Conservation (phyloP, 1,284 basidiomycete species). For the Quambalaria eucalypti region DNA sequence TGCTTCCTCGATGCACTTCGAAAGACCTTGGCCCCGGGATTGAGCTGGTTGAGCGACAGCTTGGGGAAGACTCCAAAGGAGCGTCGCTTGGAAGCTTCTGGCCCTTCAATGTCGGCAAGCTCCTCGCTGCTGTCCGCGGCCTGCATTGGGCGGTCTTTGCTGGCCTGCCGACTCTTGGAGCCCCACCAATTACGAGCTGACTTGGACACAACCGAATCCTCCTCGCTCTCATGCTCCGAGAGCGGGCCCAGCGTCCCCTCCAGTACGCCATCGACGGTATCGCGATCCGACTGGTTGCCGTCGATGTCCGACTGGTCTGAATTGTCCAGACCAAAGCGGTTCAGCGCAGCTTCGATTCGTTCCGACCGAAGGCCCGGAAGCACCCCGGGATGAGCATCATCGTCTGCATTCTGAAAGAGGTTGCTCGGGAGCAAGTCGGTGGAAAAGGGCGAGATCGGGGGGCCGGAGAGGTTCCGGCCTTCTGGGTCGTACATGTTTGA, state of each 20-base stretch:
- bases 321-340: constrained; percentile 10
- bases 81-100: neutral
- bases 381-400: constrained; percentile 8
- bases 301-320: constrained; percentile 8
- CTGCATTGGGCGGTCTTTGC: neutral
- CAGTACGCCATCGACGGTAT: neutral
- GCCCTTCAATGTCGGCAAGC: neutral
- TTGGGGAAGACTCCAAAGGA: neutral
- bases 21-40: constrained; percentile 10
- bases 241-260: neutral
- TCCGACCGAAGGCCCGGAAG: constrained; percentile 7
- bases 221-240: neutral
- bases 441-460: constrained; percentile 14
- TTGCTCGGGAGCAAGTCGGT: constrained; percentile 14
- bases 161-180: neutral
- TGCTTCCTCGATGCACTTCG: constrained; percentile 1
- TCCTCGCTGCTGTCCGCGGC: neutral
- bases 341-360: constrained; percentile 9
- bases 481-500: neutral
- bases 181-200: neutral
- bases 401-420: constrained; percentile 12
- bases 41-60: neutral
- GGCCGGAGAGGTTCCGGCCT: too few relatives aligned
- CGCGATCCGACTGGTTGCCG: neutral
- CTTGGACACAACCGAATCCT: neutral